Percentiles rank a stretch among this genome's conserved stretches.
phyloP scores from a whole-genome alignment of 1,284 basidiomycete genomes.

The Golubevia pallescens region DNA sequence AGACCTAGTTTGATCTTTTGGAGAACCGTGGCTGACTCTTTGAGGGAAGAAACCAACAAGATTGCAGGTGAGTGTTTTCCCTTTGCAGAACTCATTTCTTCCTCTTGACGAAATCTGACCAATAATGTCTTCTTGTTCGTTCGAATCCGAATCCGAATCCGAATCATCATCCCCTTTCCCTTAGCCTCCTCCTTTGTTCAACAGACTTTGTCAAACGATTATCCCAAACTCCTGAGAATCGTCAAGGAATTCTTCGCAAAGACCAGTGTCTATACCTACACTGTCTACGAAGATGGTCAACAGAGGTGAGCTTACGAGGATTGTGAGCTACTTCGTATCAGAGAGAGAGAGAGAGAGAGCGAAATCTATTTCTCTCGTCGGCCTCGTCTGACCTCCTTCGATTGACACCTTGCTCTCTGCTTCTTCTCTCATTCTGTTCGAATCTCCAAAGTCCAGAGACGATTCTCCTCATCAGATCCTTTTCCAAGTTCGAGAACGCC shows the following conservation, averaged over 20 bases:
- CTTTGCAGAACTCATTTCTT: no score
- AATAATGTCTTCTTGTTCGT: no score
- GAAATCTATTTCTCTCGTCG: no score
- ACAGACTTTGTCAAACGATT: slow-evolving; percentile 81
- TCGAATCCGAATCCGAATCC: no score
- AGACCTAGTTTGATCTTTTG: slow-evolving; percentile 90
- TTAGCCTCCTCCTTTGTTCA: slow-evolving; percentile 72
- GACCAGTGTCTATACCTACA: slow-evolving; percentile 91
- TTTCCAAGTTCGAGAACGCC: slow-evolving; percentile 18
- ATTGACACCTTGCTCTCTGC: background rate
- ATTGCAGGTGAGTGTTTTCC: background rate
- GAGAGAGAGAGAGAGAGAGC: no score
- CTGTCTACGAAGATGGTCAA: slow-evolving; percentile 78
- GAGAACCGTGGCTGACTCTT: slow-evolving; percentile 73
- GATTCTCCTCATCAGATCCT: slow-evolving; percentile 20
- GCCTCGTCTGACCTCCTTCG: no score
- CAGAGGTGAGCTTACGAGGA: slow-evolving; percentile 88
- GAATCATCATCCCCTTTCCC: no score
- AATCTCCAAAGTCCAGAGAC: slow-evolving; percentile 18
- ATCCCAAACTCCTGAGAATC: slow-evolving; percentile 81
- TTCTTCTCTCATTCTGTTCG: background rate
- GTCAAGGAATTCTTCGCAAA: slow-evolving; percentile 96
- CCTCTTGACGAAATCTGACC: no score
- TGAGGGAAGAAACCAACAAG: slow-evolving; percentile 3
- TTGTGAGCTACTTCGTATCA: no score